Conservation (phyloP, 768 basidiomycete genomes). For the Phaffia australis region DNA sequence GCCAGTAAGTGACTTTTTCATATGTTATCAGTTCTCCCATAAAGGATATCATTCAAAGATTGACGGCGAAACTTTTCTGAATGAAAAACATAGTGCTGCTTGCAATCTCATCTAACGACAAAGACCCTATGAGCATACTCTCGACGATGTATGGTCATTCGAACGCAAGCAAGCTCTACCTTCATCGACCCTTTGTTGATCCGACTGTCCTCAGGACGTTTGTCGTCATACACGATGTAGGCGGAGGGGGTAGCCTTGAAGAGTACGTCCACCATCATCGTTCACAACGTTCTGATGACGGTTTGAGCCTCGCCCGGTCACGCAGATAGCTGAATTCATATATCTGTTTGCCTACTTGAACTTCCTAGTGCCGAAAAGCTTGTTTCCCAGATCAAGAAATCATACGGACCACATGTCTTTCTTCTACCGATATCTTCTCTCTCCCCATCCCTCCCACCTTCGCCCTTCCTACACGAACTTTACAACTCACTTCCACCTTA, state of each 20-base stretch:
- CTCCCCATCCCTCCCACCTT: conserved; percentile 8
- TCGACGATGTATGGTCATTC: conserved; percentile 29
- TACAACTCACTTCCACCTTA: conserved; percentile 8
- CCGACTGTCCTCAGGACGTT: conserved; percentile 32
- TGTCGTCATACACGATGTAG: conserved; percentile 36
- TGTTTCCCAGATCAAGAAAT: conserved; percentile 34
- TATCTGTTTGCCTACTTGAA: background rate
- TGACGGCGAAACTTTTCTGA: background rate
- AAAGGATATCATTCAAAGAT: background rate
- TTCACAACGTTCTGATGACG: background rate
- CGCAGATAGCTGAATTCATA: background rate
- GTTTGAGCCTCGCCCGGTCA: background rate
- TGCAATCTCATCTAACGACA: conserved; percentile 33
- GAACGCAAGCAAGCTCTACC: conserved; percentile 24
- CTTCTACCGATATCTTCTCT: conserved; percentile 23
- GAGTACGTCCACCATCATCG: conserved; percentile 23
- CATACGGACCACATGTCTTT: conserved; percentile 24
- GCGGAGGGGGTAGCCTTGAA: conserved; percentile 30
- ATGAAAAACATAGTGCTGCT: conserved; percentile 28
- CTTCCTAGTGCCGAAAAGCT: conserved; percentile 29
- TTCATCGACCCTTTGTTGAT: conserved; percentile 34
- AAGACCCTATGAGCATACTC: conserved; percentile 34
- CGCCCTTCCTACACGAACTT: conserved; percentile 15
- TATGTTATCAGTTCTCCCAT: background rate
- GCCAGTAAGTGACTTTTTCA: conserved; percentile 26